phyloP scores from a whole-genome alignment of 768 basidiomycete species.

The Termitomyces sp. region DNA sequence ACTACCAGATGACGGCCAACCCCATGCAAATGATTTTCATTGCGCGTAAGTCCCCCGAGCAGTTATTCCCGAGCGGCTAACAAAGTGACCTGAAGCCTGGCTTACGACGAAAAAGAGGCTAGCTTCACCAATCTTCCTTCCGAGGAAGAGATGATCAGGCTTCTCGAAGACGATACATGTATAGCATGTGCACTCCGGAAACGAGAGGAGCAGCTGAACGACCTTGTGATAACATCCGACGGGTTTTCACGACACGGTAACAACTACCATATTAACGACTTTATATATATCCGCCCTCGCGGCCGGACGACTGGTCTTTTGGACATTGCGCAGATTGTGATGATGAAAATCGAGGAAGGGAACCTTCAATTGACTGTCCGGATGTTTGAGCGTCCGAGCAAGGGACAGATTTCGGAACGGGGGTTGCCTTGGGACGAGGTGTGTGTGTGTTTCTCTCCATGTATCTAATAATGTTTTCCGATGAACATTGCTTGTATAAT shows the following conservation, averaged over 20 bases:
- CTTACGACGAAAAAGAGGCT: slow-evolving; percentile 43
- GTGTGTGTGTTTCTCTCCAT: slow-evolving; percentile 1
- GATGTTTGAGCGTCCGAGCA: slow-evolving; percentile 38
- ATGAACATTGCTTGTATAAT: not conserved
- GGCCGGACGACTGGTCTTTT: slow-evolving; percentile 25
- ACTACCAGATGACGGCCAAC: slow-evolving; percentile 34
- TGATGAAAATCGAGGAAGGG: slow-evolving; percentile 22
- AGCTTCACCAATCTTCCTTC: slow-evolving; percentile 42
- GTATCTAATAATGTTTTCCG: not conserved
- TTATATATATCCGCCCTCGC: slow-evolving; percentile 46
- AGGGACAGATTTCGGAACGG: not conserved
- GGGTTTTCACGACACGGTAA: slow-evolving; percentile 37
- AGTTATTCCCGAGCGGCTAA: too few relatives aligned
- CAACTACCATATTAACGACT: slow-evolving; percentile 55
- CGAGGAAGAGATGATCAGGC: slow-evolving; percentile 21
- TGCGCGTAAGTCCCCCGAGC: slow-evolving; percentile 49
- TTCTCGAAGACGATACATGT: slow-evolving; percentile 36
- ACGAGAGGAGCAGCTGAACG: slow-evolving; percentile 17
- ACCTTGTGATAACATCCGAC: slow-evolving; percentile 22
- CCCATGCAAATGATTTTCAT: slow-evolving; percentile 46
- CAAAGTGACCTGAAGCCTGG: slow-evolving; percentile 30
- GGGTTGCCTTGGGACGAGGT: slow-evolving; percentile 37
- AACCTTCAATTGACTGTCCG: slow-evolving; percentile 28
- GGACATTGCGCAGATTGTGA: slow-evolving; percentile 51
- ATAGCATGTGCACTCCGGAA: slow-evolving; percentile 39